Evolutionary conservation across 1,284 basidiomycete species (phyloP), one percentile per base, ranked within the genome.

Genomic region (Trichosporon coremiiforme): DNA sequence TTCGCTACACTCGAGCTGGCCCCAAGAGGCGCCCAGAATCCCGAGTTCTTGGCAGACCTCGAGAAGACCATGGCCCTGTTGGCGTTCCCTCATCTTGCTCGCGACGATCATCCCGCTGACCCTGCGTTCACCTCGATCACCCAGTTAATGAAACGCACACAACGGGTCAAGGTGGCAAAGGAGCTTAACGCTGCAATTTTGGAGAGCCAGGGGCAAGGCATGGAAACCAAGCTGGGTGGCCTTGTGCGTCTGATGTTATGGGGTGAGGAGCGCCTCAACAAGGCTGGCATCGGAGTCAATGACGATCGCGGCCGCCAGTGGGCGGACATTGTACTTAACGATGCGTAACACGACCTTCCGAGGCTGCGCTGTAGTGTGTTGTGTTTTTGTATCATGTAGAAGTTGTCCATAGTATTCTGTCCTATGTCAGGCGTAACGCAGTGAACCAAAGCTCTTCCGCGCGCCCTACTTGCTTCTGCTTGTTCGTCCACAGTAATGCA

Each of bases 121-220:
- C 78, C 82, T 0, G 78, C 79, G 0, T 83, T 80, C 68, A 71
- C 67, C 8, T 79, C 79, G 15, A 80, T 84, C 65, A 79, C 77
- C 20, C 73, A 80, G 20, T 86, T 98, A 64, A 85, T 98, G 77
- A 90, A 91, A 38, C 90, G 91, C 25, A 89, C 89, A 29, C 95
- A 98, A 80, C 88, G 97, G 35, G 88, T 94, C 87, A 91, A 91
- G 84, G 97, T 95, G 10, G 95, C 96, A 4, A 83, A 84, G 10
- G 92, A 97, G 83, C 90, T 99, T 77, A 99, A 99, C 79, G 91
- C 93, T 0, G 95, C 96, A 29, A 96, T 99, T 70, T 86, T 99
- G 75, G 92, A 94, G 75, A 92, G 90, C 77, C 87, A 95, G 74
- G 92, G 93, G 73, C 93, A 98, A 78, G 93, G 94, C 0, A 91